Evolutionary conservation across 1,139 yeast species (phyloP), one percentile per base, ranked within the genome.

Genomic region (Nakaseomyces kungkrabaensis): DNA sequence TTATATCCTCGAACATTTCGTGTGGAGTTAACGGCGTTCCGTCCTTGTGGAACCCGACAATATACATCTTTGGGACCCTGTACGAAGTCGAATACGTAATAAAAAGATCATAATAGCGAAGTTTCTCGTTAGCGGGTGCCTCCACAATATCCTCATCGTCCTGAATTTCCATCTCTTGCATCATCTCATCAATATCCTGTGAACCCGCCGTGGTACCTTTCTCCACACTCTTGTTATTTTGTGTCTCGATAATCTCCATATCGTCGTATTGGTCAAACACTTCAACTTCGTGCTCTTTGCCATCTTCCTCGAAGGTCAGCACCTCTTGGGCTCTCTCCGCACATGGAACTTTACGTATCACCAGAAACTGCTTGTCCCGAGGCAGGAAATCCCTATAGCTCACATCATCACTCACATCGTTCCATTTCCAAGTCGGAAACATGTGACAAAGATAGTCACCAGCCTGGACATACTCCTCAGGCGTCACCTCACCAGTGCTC

Each of bases 391-490:
- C 83, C 57, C 85, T 78, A 40, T 48, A 49, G 33, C 52, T 52
- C 4, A 59, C 47, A 49, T 69, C 76, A 51, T 74, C 72, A 59
- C 76, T 77, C 5, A 72, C 68, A 9, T 76, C 72, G 51, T 63
- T 66, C 98, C 99, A 92, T 56, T 82, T 79, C 98, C 99, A 92
- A 0, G 97, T 94, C 1, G 98, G 97, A 67, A 94, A 92, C 72
- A 86, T 86, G 68, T 80, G 81, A 37, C 83, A 92, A 53, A 92
- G 71, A 65, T 86, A 89, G 62, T 90, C 96, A n/a, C 97, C 97
- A 5, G 97, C 96, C 50, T 72, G 74, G 8, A 88, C 89, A 68
- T 89, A 90, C 66, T 90, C 97, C 52, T 86, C 95, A 3, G 97
- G 97, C 1, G 96, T 85, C 50, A 92, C 82, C 66, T 90, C 94